These are phyloP conservation scores for Phytophthora megakarya DNA, from an alignment of 352 stramenopile species.

Conservation along the genomic window DNA sequence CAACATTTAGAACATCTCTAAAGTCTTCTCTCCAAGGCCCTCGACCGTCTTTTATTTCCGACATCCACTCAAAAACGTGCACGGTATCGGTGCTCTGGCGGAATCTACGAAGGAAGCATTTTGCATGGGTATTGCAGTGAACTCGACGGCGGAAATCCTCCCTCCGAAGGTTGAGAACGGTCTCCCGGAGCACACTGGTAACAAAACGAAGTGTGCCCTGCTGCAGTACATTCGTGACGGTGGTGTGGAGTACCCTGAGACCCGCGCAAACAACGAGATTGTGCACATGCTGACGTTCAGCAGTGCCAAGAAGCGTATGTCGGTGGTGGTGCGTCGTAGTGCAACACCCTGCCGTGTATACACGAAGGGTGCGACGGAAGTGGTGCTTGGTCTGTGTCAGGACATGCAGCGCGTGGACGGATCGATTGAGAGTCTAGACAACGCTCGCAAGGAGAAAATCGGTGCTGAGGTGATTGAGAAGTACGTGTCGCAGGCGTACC, in stretches of 20 bases:
- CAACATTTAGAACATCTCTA: too few species aligned
- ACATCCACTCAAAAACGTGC: too few species aligned
- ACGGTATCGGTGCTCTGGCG: too few species aligned
- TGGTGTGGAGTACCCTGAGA: conserved; percentile 60
- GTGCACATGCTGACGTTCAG: conserved; percentile 85
- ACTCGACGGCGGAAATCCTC: conserved; percentile 79
- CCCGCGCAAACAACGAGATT: conserved; percentile 57
- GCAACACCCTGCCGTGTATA: conserved; percentile 65
- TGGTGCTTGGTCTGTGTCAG: conserved; percentile 73
- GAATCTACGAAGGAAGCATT: too few species aligned
- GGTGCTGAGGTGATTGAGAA: conserved; percentile 70
- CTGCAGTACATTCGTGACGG: conserved; percentile 76
- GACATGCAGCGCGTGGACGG: conserved; percentile 72
- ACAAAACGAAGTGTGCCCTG: conserved; percentile 83
- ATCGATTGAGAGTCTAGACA: conserved; percentile 53
- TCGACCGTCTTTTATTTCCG: too few species aligned
- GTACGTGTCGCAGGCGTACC: conserved; percentile 80
- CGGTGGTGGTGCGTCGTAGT: conserved; percentile 62
- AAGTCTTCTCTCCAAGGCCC: too few species aligned
- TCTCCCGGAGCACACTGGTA: conserved; percentile 77
- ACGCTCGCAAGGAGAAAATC: conserved; percentile 69
- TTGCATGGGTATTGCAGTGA: too few species aligned
- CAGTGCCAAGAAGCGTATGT: conserved; percentile 87
- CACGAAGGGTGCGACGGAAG: conserved; percentile 78
- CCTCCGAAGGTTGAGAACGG: conserved; percentile 50